Percentiles rank a stretch among this genome's conserved stretches.
Evolutionary conservation across 1,284 basidiomycete species (phyloP).

Genomic region (Marasmius tenuissimus): DNA sequence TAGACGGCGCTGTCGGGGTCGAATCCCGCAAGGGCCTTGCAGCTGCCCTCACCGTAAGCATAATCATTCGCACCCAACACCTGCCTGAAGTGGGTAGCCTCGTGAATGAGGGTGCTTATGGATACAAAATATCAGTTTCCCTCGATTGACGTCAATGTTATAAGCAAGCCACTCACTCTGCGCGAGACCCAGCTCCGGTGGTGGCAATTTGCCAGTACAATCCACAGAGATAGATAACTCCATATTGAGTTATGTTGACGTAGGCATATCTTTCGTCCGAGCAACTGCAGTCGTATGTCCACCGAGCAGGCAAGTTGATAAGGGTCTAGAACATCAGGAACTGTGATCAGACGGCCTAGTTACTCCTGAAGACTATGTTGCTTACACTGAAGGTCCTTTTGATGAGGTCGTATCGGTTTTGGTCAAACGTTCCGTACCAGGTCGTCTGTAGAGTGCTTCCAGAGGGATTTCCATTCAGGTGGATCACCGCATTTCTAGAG

Average conservation of each 20-base stretch:
- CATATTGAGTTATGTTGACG: conserved; percentile 1
- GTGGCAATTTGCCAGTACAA: not conserved
- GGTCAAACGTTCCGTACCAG: conserved; percentile 11
- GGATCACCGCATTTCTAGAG: not conserved
- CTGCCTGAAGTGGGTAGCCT: conserved; percentile 12
- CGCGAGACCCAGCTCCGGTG: not conserved
- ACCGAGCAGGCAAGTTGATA: not conserved
- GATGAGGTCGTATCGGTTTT: not conserved
- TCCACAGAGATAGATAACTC: not conserved
- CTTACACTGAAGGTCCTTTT: not conserved
- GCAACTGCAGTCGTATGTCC: conserved; percentile 11
- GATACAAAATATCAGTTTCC: not conserved
- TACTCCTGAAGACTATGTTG: not conserved
- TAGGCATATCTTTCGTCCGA: not conserved
- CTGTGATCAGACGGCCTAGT: not conserved
- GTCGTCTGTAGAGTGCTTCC: conserved; percentile 10
- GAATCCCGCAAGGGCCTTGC: conserved; percentile 8
- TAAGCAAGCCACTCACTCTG: not conserved
- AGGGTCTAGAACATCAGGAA: no score
- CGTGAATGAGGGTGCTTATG: conserved; percentile 12
- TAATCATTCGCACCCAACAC: conserved; percentile 11
- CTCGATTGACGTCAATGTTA: not conserved
- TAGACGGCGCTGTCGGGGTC: conserved; percentile 7
- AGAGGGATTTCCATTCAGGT: conserved; percentile 7
- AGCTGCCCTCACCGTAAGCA: conserved; percentile 5